Evolutionary conservation across 1,284 basidiomycete species (phyloP), one percentile per base, ranked within the genome.

Genomic region (Cryptococcus deneoformans): DNA sequence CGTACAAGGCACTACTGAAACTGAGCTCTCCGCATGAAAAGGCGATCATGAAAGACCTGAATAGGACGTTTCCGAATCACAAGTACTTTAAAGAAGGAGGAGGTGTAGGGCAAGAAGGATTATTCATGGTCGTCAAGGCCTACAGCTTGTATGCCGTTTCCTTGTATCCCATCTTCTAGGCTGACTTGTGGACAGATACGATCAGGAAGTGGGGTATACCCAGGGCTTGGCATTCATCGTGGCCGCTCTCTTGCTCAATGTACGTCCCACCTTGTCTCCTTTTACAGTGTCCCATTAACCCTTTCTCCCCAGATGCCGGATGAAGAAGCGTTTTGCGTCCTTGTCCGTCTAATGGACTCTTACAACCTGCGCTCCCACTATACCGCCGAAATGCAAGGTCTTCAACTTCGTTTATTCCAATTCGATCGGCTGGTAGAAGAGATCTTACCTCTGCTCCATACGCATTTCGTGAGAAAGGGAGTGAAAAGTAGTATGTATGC

Each of bases 61-160:
- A 88, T 66, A 83, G 95, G 82, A 99, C 95, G 1, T 98, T 99
- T 75, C 96, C 95, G n/a, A 89, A 93, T 70, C 93, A 98, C 72
- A 88, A 91, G 49, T 97, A 92, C 79, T 99, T 98, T 77, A 90
- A 87, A 53, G 66, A 74, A 34, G 89, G 91, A 60, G 90, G 89
- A 1, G 93, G 93, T 1, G 87, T 92, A 20, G 95, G 95, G 0
- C 94, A 98, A 75, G 95, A 97, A 75, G 92, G 95, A 66, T 78
- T 99, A 40, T 97, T 94, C 81, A 97, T 97, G 74, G 94, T 99
- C 49, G 83, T 97, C 45, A 98, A 98, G 77, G 96, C 95, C 7
- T 99, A 98, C 75, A 96, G 93, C 36, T 72, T 99, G 83, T 89
- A 77, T 70, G 84, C 69, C 5, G 4, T 2, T 16, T n/a, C 24